phyloP scores from a whole-genome alignment of 108 stramenopile species.

The Skeletonema menzelii region DNA sequence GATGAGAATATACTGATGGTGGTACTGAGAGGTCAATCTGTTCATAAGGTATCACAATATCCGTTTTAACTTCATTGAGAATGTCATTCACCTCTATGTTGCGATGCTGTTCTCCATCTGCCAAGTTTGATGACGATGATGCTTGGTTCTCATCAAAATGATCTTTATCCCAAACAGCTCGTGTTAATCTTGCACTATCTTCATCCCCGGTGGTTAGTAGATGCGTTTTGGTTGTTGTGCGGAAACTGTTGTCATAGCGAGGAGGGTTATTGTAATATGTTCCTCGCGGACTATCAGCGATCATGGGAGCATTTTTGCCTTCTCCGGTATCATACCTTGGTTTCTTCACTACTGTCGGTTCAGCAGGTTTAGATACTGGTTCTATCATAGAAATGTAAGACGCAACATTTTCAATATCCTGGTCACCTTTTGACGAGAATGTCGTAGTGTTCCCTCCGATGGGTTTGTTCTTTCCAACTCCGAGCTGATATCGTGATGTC shows the following conservation, averaged over 20 bases:
- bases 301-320: slow-evolving; percentile 47
- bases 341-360: neutral
- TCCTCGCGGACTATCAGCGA: slow-evolving; percentile 1
- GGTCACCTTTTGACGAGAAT: neutral
- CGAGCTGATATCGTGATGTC: neutral
- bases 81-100: neutral
- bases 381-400: slow-evolving; percentile 3
- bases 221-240: slow-evolving; percentile 10
- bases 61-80: slow-evolving; percentile 1
- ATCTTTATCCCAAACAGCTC: slow-evolving; percentile 65
- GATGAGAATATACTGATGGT: slow-evolving; percentile 49
- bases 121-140: neutral
- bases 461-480: slow-evolving; percentile 5
- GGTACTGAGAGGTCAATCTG: slow-evolving; percentile 71
- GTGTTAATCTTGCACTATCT: slow-evolving; percentile 42
- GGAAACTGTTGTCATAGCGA: slow-evolving; percentile 11
- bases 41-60: slow-evolving; percentile 8
- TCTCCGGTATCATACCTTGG: slow-evolving; percentile 40
- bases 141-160: slow-evolving; percentile 39
- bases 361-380: slow-evolving; percentile 11
- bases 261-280: neutral
- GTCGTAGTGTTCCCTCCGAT: neutral
- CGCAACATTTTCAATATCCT: slow-evolving; percentile 3
- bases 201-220: slow-evolving; percentile 16
- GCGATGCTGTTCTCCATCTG: slow-evolving; percentile 4